phyloP scores from a whole-genome alignment of 306 rosid genomes.

The Fagus sylvatica region DNA sequence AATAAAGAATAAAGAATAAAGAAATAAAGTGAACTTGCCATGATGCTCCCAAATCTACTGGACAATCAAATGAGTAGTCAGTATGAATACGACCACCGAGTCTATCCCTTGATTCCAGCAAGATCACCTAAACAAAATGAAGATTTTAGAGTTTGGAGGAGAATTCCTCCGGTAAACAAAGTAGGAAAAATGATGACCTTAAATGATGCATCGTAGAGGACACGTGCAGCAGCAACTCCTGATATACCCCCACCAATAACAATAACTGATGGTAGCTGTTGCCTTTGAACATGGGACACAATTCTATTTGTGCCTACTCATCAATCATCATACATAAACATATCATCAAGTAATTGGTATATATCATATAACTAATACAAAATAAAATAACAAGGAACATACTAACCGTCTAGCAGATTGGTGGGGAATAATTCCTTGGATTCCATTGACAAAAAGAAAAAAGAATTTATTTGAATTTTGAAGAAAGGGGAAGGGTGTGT shows the following conservation, averaged over 20 bases:
- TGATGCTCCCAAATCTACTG: slow-evolving; percentile 93
- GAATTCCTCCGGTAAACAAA: background rate
- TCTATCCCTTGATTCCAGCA: slow-evolving; percentile 77
- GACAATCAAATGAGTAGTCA: slow-evolving; percentile 78
- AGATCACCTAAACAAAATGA: slow-evolving; percentile 48
- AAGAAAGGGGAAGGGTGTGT: slow-evolving; percentile 29
- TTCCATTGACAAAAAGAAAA: slow-evolving; percentile 32
- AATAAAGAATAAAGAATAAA: background rate
- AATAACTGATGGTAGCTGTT: slow-evolving; percentile 63
- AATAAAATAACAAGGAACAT: background rate
- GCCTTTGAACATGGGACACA: slow-evolving; percentile 38
- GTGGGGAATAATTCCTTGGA: slow-evolving; percentile 38
- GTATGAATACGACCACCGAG: slow-evolving; percentile 90
- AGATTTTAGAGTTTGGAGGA: background rate
- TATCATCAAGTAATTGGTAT: slow-evolving; percentile 10
- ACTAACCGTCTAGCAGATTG: slow-evolving; percentile 48
- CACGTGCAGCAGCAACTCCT: slow-evolving; percentile 78
- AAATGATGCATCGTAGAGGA: slow-evolving; percentile 73
- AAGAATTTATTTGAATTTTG: background rate
- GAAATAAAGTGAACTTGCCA: slow-evolving; percentile 45
- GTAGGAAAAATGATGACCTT: slow-evolving; percentile 43
- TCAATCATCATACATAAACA: slow-evolving; percentile 20
- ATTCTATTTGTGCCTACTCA: slow-evolving; percentile 28
- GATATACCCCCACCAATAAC: slow-evolving; percentile 92
- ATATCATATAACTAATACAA: background rate